Evolutionary conservation across 352 stramenopile genomes (phyloP), one percentile per base, ranked within the genome.

Genomic region (Lagenidium sp.): DNA sequence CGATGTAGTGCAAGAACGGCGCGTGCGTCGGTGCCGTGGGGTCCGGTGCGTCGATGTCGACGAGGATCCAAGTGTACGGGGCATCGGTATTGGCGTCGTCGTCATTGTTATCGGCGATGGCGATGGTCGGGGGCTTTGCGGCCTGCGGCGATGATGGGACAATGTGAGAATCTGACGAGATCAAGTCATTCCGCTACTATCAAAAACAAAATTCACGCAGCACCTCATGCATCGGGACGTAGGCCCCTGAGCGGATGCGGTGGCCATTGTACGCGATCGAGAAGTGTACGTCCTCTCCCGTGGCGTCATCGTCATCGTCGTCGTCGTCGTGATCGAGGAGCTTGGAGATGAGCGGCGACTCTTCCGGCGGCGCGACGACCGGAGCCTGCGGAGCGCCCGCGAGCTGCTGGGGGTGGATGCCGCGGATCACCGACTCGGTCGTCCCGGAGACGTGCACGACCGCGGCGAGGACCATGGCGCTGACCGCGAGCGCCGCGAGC

Each of bases 1-100:
- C 49, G 30, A 85, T 82, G 45, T 75, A 80, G 55, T 88, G 75
- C 34, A 88, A 48, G 48, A 84, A 88, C 28, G 75, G 75, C 32
- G 75, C 53, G 47, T 88, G 73, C 1, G 58, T 62, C 11, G 76
- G 70, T 1, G 65, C 51, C 13, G 52, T 42, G 7, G 76, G 76
- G 31, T 72, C 50, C 2, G 76, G 76, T 10, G 76, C 76, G 49
- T 85, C 74, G 21, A 88, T 78, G 44, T 88, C 76, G 23, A 88
- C 45, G 11, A 88, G 63, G 18, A 88, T 44, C 45, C 58, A 81
- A 29, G 70, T 85, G 64, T 79, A 87, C 16, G 3, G 6, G 48
- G 36, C 63, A 25, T 41, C 36, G 0, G 28, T n/a, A n/a, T n/a
- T n/a, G n/a, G n/a, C 25, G 30, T 59, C 35, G 10, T 32, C n/a